A percentile compares a stretch with the other conserved stretches of the same genome.
Evolutionary conservation across 2,329 filamentous ascomycete genomes (phyloP).

Genomic region (Mycosphaerella arachidis): DNA sequence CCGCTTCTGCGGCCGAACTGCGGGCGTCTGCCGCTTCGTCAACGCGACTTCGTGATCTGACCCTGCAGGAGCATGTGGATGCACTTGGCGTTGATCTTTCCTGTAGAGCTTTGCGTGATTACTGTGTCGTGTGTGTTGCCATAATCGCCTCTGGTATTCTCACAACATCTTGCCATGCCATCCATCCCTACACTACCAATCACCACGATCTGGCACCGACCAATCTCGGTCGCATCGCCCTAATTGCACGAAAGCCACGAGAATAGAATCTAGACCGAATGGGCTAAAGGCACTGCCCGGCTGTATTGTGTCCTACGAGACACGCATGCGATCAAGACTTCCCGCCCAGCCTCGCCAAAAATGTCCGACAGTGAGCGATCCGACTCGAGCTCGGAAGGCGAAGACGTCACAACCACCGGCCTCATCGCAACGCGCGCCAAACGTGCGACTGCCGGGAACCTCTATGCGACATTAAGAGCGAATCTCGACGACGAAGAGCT

Average conservation of each 20-base stretch:
- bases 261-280: no score
- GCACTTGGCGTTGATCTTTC: not conserved
- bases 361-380: slow-evolving; percentile 26
- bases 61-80: not conserved
- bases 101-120: no score
- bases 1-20: not conserved
- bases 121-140: no score
- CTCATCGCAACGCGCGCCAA: slow-evolving; percentile 69
- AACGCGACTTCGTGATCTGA: not conserved
- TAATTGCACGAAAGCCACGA: no score
- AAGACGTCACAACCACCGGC: slow-evolving; percentile 38
- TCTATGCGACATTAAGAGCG: slow-evolving; percentile 72
- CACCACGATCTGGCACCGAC: no score
- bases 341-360: not conserved
- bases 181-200: no score
- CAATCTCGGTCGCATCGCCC: no score
- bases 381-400: slow-evolving; percentile 19
- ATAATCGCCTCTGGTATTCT: no score
- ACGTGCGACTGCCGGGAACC: slow-evolving; percentile 77
- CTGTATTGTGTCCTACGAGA: no score
- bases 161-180: no score
- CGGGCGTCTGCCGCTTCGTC: not conserved
- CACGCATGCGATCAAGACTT: not conserved
- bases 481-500: slow-evolving; percentile 46
- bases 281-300: no score